Evolutionary conservation across 148 eudicot species (phyloP).

Genomic region (Rhododendron mucronatum): DNA sequence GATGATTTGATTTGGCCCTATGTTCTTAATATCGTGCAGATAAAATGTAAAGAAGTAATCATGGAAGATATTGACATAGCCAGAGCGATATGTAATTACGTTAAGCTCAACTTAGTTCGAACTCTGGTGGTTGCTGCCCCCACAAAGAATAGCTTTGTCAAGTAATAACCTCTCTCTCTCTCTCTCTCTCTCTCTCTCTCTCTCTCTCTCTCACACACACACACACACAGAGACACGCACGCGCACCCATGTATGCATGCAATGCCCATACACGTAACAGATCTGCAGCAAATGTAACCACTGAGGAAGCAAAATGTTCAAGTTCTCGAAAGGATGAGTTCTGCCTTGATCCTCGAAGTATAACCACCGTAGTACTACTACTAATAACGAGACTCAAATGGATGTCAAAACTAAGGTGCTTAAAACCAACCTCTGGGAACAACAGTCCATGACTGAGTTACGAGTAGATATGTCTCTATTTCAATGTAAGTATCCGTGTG

Average conservation of each 20-base stretch:
- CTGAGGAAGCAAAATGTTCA: background rate
- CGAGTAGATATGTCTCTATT: background rate
- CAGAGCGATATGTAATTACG: constrained; percentile 51
- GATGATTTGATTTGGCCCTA: background rate
- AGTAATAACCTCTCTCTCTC: constrained; percentile 24
- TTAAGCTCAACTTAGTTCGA: constrained; percentile 30
- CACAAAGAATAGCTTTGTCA: constrained; percentile 39
- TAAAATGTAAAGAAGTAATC: constrained; percentile 49
- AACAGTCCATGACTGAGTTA: background rate
- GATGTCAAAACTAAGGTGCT: background rate
- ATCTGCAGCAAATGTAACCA: background rate
- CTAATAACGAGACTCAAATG: background rate
- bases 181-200: background rate
- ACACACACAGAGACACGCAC: too few species aligned
- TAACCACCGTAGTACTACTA: background rate
- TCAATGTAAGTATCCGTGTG: background rate
- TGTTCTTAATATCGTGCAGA: constrained; percentile 28
- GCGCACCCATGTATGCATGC: background rate
- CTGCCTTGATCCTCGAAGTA: background rate
- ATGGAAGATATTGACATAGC: constrained; percentile 55
- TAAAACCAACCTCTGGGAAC: background rate
- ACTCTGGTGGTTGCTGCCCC: constrained; percentile 55
- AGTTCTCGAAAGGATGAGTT: background rate
- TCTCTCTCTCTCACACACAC: too few species aligned
- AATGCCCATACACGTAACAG: background rate